Percentiles rank a stretch among this genome's conserved stretches.
phyloP scores from a whole-genome alignment of 768 basidiomycete species.

The Termitomyces sp. region DNA sequence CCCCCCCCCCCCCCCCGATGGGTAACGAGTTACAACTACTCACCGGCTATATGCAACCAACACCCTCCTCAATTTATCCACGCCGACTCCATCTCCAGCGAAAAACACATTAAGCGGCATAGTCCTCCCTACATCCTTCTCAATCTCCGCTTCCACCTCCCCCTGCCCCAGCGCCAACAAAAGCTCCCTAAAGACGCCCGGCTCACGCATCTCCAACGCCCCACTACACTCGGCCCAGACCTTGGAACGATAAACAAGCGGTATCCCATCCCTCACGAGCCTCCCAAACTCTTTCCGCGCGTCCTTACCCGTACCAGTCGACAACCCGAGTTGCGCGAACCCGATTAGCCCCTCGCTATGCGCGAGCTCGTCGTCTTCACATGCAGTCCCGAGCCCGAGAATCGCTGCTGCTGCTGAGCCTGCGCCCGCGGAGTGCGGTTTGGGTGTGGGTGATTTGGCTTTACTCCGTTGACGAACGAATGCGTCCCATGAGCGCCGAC shows the following conservation, averaged over 20 bases:
- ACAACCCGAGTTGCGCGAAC: constrained; percentile 82
- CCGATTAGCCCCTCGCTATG: constrained; percentile 88
- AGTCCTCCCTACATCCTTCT: constrained; percentile 90
- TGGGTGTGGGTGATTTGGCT: constrained; percentile 29
- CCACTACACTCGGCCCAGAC: constrained; percentile 94
- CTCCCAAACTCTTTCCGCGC: constrained; percentile 76
- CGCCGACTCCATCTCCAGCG: constrained; percentile 93
- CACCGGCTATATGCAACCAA: constrained; percentile 90
- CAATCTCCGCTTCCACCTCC: constrained; percentile 68
- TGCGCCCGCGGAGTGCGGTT: constrained; percentile 17
- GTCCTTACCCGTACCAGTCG: constrained; percentile 67
- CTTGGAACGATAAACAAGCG: constrained; percentile 80
- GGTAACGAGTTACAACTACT: too few relatives aligned
- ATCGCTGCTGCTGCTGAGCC: constrained; percentile 48
- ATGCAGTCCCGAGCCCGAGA: constrained; percentile 57
- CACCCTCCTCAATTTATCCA: constrained; percentile 85
- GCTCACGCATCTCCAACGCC: constrained; percentile 86
- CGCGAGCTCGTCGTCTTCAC: constrained; percentile 66
- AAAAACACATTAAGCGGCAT: constrained; percentile 97
- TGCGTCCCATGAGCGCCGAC: constrained; percentile 80
- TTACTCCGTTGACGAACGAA: constrained; percentile 72
- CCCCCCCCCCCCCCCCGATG: too few relatives aligned
- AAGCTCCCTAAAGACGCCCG: constrained; percentile 84
- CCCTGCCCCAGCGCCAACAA: constrained; percentile 43
- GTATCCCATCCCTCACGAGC: constrained; percentile 82